Base-by-base conservation (phyloP, 2,329 filamentous ascomycete species). In the Sclerotinia trifoliorum region DNA sequence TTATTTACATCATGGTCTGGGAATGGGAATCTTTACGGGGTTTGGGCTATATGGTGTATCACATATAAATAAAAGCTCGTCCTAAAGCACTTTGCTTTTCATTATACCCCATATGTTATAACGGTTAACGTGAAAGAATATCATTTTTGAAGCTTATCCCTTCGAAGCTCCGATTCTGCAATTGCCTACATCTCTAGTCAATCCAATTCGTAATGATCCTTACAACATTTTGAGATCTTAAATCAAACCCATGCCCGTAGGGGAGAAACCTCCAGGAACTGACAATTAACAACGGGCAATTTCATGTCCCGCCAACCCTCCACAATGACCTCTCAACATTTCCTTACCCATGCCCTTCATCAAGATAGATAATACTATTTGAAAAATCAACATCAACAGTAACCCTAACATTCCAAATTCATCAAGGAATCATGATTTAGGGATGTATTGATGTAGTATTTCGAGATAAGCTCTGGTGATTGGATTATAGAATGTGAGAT, bases 11-110 rank as follows among this genome's bases (percentile, higher is more conserved):
- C 67, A 49, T 60, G 67, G 67, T 72, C 65, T 68, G 69, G 69
- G 69, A 62, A 62, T 70, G 68, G 72, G 68, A 58, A 44, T 68
- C 65, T 66, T 69, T 71, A 71, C 71, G 65, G 68, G 70, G 69
- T 61, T 72, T 70, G 54, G 65, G 73, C 70, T 70, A 70, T 74
- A 70, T 72, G 68, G 51, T 49, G 42, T 65, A 56, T 24, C 56
- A 39, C 54, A 68, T 65, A 55, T 68, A 24, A 65, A 64, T 65
- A 68, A 64, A 64, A 64, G 58, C 66, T 68, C 60, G 26, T 64
- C 60, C 42, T 56, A 49, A 57, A 66, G 49, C 52, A 57, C n/a
- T 68, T 67, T 56, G 66, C 39, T 68, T 65, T 65, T 67, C 51
- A 67, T 54, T 61, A 67, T 62, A 67, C 65, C 65, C 65, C 26